These are phyloP conservation scores for Farysia itapuensis DNA, from an alignment of 1,284 basidiomycete species.

Conservation along the genomic window DNA sequence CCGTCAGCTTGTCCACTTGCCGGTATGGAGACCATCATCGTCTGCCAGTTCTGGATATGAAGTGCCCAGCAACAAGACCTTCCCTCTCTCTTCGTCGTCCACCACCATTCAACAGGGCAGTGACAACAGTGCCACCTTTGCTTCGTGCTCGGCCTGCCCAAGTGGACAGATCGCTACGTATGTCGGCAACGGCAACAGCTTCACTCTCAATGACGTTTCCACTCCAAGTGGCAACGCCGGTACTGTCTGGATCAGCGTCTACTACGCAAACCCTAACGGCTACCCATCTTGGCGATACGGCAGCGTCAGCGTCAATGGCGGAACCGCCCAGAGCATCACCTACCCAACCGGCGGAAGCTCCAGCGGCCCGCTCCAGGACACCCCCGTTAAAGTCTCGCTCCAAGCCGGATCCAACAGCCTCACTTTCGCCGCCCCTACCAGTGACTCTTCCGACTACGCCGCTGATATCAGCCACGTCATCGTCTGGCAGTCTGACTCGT, in stretches of 20 bases:
- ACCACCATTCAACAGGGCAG: constrained; percentile 1
- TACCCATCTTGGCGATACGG: constrained; percentile 15
- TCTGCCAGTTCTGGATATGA: not conserved
- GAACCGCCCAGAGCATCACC: not conserved
- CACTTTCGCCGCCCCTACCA: constrained; percentile 3
- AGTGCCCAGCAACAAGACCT: constrained; percentile 4
- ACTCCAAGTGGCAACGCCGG: constrained; percentile 6
- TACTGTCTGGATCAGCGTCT: constrained; percentile 14
- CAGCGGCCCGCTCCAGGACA: constrained; percentile 5
- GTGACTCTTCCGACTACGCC: constrained; percentile 1
- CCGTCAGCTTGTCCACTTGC: constrained; percentile 2
- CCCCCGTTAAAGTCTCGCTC: constrained; percentile 11
- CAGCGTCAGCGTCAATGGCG: not conserved
- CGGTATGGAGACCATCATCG: constrained; percentile 8
- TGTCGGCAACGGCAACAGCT: constrained; percentile 5
- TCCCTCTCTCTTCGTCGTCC: constrained; percentile 1
- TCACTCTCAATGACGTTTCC: constrained; percentile 8
- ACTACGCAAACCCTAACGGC: constrained; percentile 6
- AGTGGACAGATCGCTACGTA: constrained; percentile 11
- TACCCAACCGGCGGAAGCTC: constrained; percentile 16
- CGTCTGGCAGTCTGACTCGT: constrained; percentile 18
- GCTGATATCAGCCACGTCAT: constrained; percentile 19
- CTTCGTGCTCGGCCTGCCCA: constrained; percentile 5
- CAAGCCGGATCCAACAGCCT: constrained; percentile 6
- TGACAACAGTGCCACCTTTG: constrained; percentile 1